Base-by-base conservation (phyloP, 2,329 filamentous ascomycete species). In the Lomentospora prolificans region DNA sequence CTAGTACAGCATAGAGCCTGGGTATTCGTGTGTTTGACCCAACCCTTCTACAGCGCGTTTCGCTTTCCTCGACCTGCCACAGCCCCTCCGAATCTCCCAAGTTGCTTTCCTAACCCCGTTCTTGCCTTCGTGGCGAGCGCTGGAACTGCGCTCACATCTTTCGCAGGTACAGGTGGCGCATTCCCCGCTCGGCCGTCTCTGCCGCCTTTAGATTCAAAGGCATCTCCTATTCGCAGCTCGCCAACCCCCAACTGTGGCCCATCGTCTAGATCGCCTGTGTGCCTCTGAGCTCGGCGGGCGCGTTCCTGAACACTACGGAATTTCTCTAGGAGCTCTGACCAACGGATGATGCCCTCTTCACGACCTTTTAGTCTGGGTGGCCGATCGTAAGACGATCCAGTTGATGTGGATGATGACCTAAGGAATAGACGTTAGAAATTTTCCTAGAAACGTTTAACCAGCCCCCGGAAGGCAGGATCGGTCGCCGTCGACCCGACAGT, bases 311-410 rank as follows among this genome's bases (percentile, higher is more conserved):
- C 92, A 54, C 79, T 82, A 61, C 89, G 88, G 72, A 99, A 99
- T 66, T 96, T 96, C 61, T 99, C 94, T 4, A 99, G 79, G 33
- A 99, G 77, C 63, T 99, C 94, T 2, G 81, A 82, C 94, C 94
- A 99, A 56, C 87, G 86, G 62, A 99, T 95, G 31, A 83, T 85
- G 55, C 82, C 83, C 56, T 96, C 91, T 61, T 95, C 89, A 56
- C 91, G 80, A 51, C 81, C 83, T 68, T 81, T 96, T 78, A 96
- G 77, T 58, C 90, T 79, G 62, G 88, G 92, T 30, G 85, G 79
- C 58, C 87, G 78, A 63, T 90, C 86, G 68, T 86, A 89, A 55
- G 84, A 78, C 50, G 70, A 72, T 44, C 72, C 70, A 10, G 80
- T 69, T 55, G 76, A 71, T 25, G 77, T 69, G 36, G 74, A 44